Evolutionary conservation across 2,329 filamentous ascomycete species (phyloP).

Genomic region (Talaromyces verruculosus): DNA sequence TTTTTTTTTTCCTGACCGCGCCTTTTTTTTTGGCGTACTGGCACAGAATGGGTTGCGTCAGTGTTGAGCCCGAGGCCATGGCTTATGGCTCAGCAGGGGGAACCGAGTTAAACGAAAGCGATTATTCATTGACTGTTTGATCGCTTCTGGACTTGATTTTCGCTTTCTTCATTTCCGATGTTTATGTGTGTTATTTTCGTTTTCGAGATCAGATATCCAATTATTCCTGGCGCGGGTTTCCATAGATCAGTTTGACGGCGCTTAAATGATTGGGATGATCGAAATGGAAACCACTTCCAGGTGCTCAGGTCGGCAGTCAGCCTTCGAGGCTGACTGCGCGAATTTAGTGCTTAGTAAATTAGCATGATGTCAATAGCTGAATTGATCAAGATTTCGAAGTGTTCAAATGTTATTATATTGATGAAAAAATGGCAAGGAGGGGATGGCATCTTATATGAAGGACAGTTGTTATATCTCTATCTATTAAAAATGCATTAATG

Average conservation of each 20-base stretch:
- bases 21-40: not conserved
- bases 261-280: slow-evolving; percentile 6
- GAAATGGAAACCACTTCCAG: not conserved
- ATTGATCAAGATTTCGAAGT: not conserved
- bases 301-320: slow-evolving; percentile 5
- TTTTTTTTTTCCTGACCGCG: not conserved
- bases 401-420: too few species aligned
- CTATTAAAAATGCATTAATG: not conserved
- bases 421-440: not conserved
- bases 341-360: not conserved
- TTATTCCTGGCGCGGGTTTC: slow-evolving; percentile 14
- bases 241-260: slow-evolving; percentile 14
- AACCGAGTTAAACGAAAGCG: not conserved
- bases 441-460: not conserved
- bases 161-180: slow-evolving; percentile 2
- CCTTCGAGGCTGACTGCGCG: not conserved
- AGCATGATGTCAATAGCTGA: not conserved
- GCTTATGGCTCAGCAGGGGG: slow-evolving; percentile 2
- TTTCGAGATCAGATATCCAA: slow-evolving; percentile 20
- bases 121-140: not conserved
- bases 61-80: slow-evolving; percentile 2
- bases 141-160: slow-evolving; percentile 8
- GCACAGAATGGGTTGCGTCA: slow-evolving; percentile 3
- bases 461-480: not conserved
- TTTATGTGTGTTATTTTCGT: slow-evolving; percentile 8